Evolutionary conservation across 1,284 basidiomycete genomes (phyloP), one percentile per base, ranked within the genome.

Genomic region (Somion occarium): DNA sequence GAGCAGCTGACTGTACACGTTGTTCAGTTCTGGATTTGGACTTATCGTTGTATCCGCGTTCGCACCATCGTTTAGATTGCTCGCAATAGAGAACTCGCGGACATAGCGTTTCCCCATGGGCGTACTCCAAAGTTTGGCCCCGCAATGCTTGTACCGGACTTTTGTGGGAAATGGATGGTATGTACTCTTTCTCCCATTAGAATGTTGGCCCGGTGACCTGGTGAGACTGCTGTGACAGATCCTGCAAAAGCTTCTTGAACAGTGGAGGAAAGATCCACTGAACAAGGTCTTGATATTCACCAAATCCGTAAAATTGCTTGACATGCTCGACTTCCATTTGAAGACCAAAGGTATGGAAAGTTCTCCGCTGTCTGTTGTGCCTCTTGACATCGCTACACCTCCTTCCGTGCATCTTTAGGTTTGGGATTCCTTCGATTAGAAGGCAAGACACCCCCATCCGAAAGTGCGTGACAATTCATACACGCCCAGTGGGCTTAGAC

Each of bases 221-320:
- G 20, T 22, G 43, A 37, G 34, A 24, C 5, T 22, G 19, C 12
- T 22, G 15, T 9, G 11, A 1, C 59, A 91, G 85, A 80, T 88
- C 0, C 68, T 93, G 15, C 74, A 84, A 52, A 70, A 74, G 1
- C 70, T 93, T 0, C 69, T 93, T 15, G 72, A 68, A 26, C 77
- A 81, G 52, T 90, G 88, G 88, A 69, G 71, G 41, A 77, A 73
- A 57, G 83, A 86, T 53, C 59, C 55, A 2, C 71, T 73, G 1
- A 93, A 88, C 66, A 92, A 91, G 62, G 85, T 92, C 22, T 72
- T 93, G 22, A 83, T 93, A 49, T 95, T 95, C 67, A 92, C 91
- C 2, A 91, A 91, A 64, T 88, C 88, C 1, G 82, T 91, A 52
- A 91, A 90, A 62, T 69, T 95, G 15, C 71, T 95, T 19, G 82